A percentile compares a stretch with the other conserved stretches of the same genome.
These are phyloP conservation scores for Cyberlindnera veronae DNA, from an alignment of 805 yeast species.

Conservation along the genomic window DNA sequence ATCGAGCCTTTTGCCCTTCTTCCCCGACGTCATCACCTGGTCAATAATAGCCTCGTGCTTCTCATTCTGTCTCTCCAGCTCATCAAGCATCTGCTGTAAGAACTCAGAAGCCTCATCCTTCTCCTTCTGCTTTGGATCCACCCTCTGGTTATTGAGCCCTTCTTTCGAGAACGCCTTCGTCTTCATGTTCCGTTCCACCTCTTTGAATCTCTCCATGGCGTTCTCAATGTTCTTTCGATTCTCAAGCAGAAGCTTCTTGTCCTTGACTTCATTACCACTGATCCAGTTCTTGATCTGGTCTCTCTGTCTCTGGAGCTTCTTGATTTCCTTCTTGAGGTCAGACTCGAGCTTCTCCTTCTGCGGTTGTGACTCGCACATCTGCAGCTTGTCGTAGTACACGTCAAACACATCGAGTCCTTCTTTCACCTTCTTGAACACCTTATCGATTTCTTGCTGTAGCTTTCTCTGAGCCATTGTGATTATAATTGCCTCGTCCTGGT, in stretches of 20 bases:
- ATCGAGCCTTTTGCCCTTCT: slow-evolving; percentile 51
- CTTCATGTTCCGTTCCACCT: slow-evolving; percentile 88
- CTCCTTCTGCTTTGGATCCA: slow-evolving; percentile 79
- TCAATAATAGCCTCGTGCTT: slow-evolving; percentile 70
- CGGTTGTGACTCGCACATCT: slow-evolving; percentile 73
- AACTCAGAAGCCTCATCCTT: slow-evolving; percentile 71
- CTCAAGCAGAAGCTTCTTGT: slow-evolving; percentile 76
- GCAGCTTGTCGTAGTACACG: slow-evolving; percentile 79
- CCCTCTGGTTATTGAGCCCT: slow-evolving; percentile 71
- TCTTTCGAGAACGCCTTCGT: slow-evolving; percentile 93
- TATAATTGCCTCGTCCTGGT: too few relatives aligned
- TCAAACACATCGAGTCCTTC: slow-evolving; percentile 91
- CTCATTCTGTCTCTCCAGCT: slow-evolving; percentile 78
- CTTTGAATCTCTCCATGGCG: slow-evolving; percentile 95
- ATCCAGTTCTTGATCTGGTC: slow-evolving; percentile 96
- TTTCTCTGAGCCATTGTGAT: slow-evolving; percentile 45
- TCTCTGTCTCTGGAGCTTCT: slow-evolving; percentile 86
- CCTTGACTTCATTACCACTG: slow-evolving; percentile 86
- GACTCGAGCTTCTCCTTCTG: slow-evolving; percentile 92
- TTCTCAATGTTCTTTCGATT: slow-evolving; percentile 64
- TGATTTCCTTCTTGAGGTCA: slow-evolving; percentile 91
- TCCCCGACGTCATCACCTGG: slow-evolving; percentile 44
- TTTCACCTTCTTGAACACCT: slow-evolving; percentile 83
- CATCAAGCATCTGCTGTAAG: slow-evolving; percentile 69
- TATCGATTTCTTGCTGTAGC: slow-evolving; percentile 75